Conservation (phyloP, 345 rosid genomes). For the Dovyalis caffra region DNA sequence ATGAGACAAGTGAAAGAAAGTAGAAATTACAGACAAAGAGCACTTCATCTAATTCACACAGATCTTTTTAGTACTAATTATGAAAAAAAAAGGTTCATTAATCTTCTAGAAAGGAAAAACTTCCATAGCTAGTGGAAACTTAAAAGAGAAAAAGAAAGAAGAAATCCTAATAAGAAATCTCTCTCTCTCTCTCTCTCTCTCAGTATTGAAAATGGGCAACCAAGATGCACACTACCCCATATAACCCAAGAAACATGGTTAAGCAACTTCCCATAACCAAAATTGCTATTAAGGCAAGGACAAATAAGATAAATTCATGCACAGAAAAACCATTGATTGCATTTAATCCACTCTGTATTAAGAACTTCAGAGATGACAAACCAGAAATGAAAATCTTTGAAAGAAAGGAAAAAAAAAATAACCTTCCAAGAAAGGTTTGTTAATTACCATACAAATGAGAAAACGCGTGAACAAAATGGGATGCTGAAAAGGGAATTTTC, state of each 20-base stretch:
- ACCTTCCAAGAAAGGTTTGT: no score
- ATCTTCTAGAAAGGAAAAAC: not conserved
- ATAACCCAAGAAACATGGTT: no score
- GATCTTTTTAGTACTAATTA: not conserved
- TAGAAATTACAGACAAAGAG: not conserved
- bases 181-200: not conserved
- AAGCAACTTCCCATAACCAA: not conserved
- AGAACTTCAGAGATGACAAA: no score
- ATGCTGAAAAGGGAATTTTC: not conserved
- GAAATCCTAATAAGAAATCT: not conserved
- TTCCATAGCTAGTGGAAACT: conserved; percentile 1
- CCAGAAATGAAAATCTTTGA: no score
- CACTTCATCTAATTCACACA: not conserved
- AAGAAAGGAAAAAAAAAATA: no score
- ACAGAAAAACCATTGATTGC: not conserved
- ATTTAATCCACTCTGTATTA: no score
- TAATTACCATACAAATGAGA: no score
- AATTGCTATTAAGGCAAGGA: not conserved
- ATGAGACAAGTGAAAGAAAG: not conserved
- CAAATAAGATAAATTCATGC: not conserved
- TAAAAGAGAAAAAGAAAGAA: not conserved
- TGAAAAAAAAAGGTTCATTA: not conserved
- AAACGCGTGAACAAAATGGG: not conserved
- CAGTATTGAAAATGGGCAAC: no score
- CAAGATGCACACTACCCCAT: not conserved